Conservation (phyloP, 2,329 filamentous ascomycete species). For the Calonectria crousiana region DNA sequence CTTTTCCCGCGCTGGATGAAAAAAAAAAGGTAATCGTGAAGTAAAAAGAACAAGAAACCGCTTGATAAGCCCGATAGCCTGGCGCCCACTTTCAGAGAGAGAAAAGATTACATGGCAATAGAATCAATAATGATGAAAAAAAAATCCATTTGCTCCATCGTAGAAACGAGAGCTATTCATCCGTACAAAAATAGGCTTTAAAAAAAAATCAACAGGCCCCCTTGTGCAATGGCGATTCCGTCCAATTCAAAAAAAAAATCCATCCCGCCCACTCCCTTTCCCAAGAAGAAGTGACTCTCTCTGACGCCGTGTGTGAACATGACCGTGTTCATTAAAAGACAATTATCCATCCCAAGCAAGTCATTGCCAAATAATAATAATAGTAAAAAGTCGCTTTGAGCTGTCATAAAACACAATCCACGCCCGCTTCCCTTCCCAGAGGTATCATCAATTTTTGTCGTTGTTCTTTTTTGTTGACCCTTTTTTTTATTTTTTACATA, state of each 20-base stretch:
- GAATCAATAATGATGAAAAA: neutral
- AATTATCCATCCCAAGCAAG: constrained; percentile 6
- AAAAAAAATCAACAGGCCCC: constrained; percentile 7
- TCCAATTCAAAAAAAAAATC: constrained; percentile 24
- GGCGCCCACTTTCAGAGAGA: constrained; percentile 2
- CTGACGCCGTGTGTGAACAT: constrained; percentile 19
- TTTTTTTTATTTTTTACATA: constrained; percentile 31
- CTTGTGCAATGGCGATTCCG: constrained; percentile 11
- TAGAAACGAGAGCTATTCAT: constrained; percentile 25
- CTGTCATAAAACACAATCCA: constrained; percentile 24
- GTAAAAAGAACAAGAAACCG: constrained; percentile 8
- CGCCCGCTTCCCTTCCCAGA: constrained; percentile 1
- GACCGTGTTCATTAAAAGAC: constrained; percentile 11
- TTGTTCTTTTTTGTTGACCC: constrained; percentile 4
- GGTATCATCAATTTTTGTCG: constrained; percentile 37
- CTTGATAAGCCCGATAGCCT: constrained; percentile 2
- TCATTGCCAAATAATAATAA: too few species aligned
- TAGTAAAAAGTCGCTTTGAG: constrained; percentile 21
- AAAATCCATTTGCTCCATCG: constrained; percentile 25
- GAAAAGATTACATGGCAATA: constrained; percentile 21
- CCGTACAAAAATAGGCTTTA: neutral
- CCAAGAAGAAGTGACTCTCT: neutral
- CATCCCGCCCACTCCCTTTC: neutral
- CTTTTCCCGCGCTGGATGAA: neutral
- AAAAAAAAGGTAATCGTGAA: neutral